Base-by-base conservation (phyloP, 495 filamentous ascomycete genomes). In the Achaetomiella virescens region DNA sequence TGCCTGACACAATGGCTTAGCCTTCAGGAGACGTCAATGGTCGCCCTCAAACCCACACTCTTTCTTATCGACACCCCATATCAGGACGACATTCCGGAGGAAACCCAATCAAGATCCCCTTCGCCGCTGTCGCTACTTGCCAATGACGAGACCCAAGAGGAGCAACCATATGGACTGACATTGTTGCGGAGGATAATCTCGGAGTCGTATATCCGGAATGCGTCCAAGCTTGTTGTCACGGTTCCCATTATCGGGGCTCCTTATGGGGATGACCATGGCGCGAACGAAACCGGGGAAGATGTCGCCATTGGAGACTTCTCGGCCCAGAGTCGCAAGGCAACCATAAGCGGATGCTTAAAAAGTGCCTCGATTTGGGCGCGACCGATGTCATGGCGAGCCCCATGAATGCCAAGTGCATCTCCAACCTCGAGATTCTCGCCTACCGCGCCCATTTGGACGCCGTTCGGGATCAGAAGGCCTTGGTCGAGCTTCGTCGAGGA, bases 301-400 rank as follows among this genome's bases (percentile, higher is more conserved):
- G 20, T 55, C 48, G 50, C 58, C 33, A 59, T 41, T 52, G 55
- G 21, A 37, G 31, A 31, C 27, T 9, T 4, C 21, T 42, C 54
- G 18, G 24, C 49, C 8, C 29, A 61, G 53, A 38, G 52, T 61
- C 53, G 55, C 12, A 31, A 55, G 35, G 41, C 70, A 43, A 63
- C 75, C 65, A 70, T 67, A 65, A 75, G 58, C 60, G 64, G 52
- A 70, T 77, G 48, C 65, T 76, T 42, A 78, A 85, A 52, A 80
- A 76, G 59, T 93, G 87, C 69, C 70, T 97, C 12, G 90, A 96
- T 65, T 82, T 82, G 21, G 92, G 92, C 44, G 92, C 92, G 11
- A 74, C 87, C 18, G 92, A 96, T 74, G 88, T 96, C 55, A 72
- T 96, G 54, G 78, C 81, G 1, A 87, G 84, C 58, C 91, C 92